Evolutionary conservation across 495 filamentous ascomycete species (phyloP).

Genomic region (Penicillium steckii): DNA sequence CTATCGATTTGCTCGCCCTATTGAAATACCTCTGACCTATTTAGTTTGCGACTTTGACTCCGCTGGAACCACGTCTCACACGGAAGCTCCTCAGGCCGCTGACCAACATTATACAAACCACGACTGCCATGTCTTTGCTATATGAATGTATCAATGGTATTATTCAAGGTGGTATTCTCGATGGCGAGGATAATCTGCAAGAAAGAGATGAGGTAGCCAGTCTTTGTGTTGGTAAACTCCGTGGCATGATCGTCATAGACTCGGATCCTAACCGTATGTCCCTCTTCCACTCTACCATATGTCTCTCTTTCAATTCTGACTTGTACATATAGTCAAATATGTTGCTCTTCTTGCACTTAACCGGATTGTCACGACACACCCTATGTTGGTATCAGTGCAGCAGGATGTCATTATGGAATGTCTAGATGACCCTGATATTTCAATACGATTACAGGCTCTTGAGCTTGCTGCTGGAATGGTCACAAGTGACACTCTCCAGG

Average conservation of each 20-base stretch:
- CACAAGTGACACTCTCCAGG: slow-evolving; percentile 73
- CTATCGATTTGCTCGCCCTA: background rate
- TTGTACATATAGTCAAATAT: slow-evolving; percentile 72
- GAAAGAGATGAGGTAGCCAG: slow-evolving; percentile 91
- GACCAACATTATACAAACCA: slow-evolving; percentile 88
- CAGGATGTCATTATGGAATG: slow-evolving; percentile 95
- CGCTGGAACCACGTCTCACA: slow-evolving; percentile 85
- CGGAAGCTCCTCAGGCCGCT: slow-evolving; percentile 94
- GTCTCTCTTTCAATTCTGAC: background rate
- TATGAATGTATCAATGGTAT: slow-evolving; percentile 99
- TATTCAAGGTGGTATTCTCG: slow-evolving; percentile 91
- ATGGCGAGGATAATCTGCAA: slow-evolving; percentile 67
- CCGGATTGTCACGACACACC: slow-evolving; percentile 85
- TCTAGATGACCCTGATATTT: slow-evolving; percentile 92
- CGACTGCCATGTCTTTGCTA: slow-evolving; percentile 90
- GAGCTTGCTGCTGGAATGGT: slow-evolving; percentile 93
- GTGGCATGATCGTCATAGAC: slow-evolving; percentile 90
- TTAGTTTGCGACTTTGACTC: slow-evolving; percentile 92
- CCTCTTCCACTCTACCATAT: background rate
- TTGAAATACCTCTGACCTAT: slow-evolving; percentile 9
- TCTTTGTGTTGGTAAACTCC: slow-evolving; percentile 87
- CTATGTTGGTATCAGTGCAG: slow-evolving; percentile 81
- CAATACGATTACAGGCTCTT: slow-evolving; percentile 90
- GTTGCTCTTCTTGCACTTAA: slow-evolving; percentile 94
- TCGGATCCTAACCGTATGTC: slow-evolving; percentile 84